Evolutionary conservation across 1,284 basidiomycete genomes (phyloP), one percentile per base, ranked within the genome.

Genomic region (Neonothopanus nambi): DNA sequence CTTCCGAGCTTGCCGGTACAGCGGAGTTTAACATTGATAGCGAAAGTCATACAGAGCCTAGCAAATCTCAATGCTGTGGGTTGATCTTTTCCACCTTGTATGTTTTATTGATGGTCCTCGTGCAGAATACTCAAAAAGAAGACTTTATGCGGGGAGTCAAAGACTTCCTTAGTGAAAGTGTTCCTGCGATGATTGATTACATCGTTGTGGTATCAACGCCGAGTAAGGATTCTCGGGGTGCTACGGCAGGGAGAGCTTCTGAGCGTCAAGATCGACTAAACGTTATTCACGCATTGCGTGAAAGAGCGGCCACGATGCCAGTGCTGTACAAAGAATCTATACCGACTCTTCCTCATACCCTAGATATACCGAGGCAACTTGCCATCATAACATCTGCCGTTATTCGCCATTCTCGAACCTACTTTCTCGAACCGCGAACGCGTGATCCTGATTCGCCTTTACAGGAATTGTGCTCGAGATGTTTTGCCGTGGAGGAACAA

Each of bases 21-120:
- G 63, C 80, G 89, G 38, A 91, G 84, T 65, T 73, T 92, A 49
- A 92, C 86, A 0, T 65, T 89, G 56, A 84, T 92, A 51, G 89
- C 89, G 1, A 91, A 89, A 66, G 87, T 87, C 28, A 78, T 92
- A 26, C 89, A 91, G 67, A 90, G 85, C 62, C 71, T 92, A 23
- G 89, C 89, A 2, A 92, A 92, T 63, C 70, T 92, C 38, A 91
- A 89, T 58, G 67, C 79, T 9, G 88, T 89, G 64, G 61, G 84
- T 70, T 13, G 2, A n/a, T 41, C 11, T 6, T 36, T 46, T 40
- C 12, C 13, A 6, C 11, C 4, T 33, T 13, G 35, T 59, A 33
- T 42, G n/a, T 40, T 33, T 28, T 36, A 26, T 36, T 20, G 8
- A 3, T 47, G 23, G 61, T 28, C 55, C 28, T 30, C 36, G 37